Conservation (phyloP, 345 rosid species). For the Cochlearia excelsa region DNA sequence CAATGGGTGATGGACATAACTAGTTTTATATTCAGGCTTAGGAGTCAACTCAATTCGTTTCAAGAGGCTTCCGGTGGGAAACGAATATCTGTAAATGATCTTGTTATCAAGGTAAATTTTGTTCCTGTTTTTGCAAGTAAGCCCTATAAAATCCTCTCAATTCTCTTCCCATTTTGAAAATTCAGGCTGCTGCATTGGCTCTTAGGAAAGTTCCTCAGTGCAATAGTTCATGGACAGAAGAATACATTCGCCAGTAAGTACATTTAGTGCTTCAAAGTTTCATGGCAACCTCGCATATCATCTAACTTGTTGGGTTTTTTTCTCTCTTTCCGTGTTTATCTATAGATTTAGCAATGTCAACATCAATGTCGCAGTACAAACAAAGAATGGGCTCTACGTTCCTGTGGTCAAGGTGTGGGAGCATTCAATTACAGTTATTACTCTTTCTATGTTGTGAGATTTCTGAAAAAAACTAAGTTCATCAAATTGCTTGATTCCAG, state of each 20-base stretch:
- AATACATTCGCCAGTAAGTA: conserved; percentile 88
- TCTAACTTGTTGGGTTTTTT: not conserved
- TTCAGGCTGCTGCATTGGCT: conserved; percentile 97
- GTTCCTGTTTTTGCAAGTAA: conserved; percentile 7
- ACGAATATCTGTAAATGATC: conserved; percentile 89
- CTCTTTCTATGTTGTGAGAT: not conserved
- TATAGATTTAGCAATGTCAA: conserved; percentile 77
- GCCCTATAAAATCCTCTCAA: conserved; percentile 1
- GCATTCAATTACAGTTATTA: not conserved
- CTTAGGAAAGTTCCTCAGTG: conserved; percentile 88
- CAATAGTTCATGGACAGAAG: conserved; percentile 96
- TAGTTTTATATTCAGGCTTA: conserved; percentile 52
- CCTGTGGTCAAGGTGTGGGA: conserved; percentile 78
- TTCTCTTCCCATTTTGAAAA: not conserved
- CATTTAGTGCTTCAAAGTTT: conserved; percentile 14
- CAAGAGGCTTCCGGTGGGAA: conserved; percentile 94
- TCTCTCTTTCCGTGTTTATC: not conserved
- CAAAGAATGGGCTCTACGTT: conserved; percentile 89
- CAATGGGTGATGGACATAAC: not conserved
- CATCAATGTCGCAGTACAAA: conserved; percentile 92
- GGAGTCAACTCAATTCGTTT: conserved; percentile 70
- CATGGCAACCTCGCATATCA: not conserved
- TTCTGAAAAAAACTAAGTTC: conserved; percentile 7
- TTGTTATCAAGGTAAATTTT: conserved; percentile 81
- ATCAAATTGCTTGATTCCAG: conserved; percentile 40